Evolutionary conservation across 768 basidiomycete species (phyloP), one percentile per base, ranked within the genome.

Genomic region (Dictyophora rubrovolvata): DNA sequence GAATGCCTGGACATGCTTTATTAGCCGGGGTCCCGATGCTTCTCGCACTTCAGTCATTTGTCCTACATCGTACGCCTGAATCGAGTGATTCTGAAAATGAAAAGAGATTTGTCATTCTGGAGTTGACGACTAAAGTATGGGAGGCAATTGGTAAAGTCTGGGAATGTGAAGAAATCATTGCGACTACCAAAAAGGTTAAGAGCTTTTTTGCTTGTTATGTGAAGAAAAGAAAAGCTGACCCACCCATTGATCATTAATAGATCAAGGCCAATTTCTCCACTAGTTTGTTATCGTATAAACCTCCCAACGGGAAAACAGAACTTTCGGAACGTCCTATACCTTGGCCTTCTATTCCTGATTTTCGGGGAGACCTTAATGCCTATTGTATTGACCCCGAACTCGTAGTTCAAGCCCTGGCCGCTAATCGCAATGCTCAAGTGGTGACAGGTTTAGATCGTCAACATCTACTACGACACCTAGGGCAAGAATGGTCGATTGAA

Each of bases 1-100:
- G 85, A 53, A 69, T 89, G n/a, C 92, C 93, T 1, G 72, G 86
- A 23, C 81, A 86, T 47, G 87, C 84, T 1, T 65, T 95, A 46
- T 71, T 93, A 17, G 82, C 84, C 1, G 89, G 91, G 20, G 71
- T 90, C 35, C 93, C 93, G 5, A 93, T 96, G 89, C 70, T 96
- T 23, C 67, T 90, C n/a, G 84, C 88, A 1, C 69, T 95, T 53
- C 81, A 89, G 57, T 69, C 65, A 7, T 80, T 80, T 10, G 72
- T 79, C 16, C 12, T 59, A 0, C 66, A 67, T 16, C 62, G 57
- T 3, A 74, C 74, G 35, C 64, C 74, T 23, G 74, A 75, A n/a
- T 73, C 75, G 17, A 65, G 67, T 11, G 50, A 35, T 4, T 51
- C 22, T 47, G 37, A 35, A 11, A 36, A 51, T 20, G 74, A 74